These are phyloP conservation scores for Debaryomyces sp. DNA, from an alignment of 1,139 yeast species.

Conservation along the genomic window DNA sequence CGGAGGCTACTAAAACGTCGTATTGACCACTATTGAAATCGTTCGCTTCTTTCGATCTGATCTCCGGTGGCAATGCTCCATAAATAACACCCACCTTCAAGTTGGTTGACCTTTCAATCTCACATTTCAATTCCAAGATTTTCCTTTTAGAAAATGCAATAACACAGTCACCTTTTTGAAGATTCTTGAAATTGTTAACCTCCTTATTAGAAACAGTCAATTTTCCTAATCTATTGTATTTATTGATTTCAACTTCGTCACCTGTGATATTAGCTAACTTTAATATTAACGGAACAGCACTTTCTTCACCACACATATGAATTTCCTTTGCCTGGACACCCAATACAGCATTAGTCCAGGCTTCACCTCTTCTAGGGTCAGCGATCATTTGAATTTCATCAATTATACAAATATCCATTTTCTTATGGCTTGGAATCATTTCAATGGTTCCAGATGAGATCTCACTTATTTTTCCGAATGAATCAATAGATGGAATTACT, in stretches of 20 bases:
- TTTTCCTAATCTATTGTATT: conserved; percentile 75
- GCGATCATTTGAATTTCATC: conserved; percentile 97
- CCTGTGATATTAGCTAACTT: conserved; percentile 70
- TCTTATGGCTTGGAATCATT: conserved; percentile 72
- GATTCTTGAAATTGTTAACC: conserved; percentile 32
- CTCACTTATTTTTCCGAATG: conserved; percentile 68
- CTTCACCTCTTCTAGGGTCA: conserved; percentile 80
- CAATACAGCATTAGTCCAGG: conserved; percentile 91
- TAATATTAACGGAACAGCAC: conserved; percentile 68
- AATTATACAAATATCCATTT: conserved; percentile 84
- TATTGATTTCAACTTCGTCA: conserved; percentile 69
- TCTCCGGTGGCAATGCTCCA: conserved; percentile 96
- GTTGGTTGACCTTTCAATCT: conserved; percentile 62
- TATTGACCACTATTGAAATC: conserved; percentile 75
- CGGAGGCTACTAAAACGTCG: conserved; percentile 88
- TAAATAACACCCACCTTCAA: conserved; percentile 85
- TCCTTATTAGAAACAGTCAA: conserved; percentile 54
- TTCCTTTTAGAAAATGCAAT: conserved; percentile 81
- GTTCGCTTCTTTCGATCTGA: conserved; percentile 80
- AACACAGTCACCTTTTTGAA: conserved; percentile 81
- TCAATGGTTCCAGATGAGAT: conserved; percentile 91
- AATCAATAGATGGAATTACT: conserved; percentile 69
- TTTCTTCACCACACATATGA: conserved; percentile 91
- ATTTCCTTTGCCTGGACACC: conserved; percentile 87
- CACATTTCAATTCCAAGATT: conserved; percentile 66